Base-by-base conservation (phyloP, 192 early-diverging fungal species). In the Coemansia sp. region DNA sequence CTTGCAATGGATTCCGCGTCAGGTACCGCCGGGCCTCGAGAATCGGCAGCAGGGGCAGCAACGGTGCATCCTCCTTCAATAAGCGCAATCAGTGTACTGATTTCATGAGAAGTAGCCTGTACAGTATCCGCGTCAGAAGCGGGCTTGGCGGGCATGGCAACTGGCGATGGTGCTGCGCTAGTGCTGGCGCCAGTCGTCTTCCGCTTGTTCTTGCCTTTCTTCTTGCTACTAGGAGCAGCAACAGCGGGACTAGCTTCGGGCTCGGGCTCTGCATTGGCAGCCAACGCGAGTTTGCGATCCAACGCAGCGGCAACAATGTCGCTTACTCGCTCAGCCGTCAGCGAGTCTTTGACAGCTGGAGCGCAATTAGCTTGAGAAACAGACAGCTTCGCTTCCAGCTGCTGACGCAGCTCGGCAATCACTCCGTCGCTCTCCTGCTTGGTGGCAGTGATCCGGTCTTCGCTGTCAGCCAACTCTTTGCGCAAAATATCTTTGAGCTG, bases 131-230 rank as follows among this genome's bases (percentile, higher is more conserved):
- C 40, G 6, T 37, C n/a, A 4, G 43, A 29, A 31, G 32, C 31
- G 22, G 19, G 26, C 4, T 36, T 33, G 22, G 63, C 15, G 0
- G 48, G 5, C 6, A 32, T 36, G 3, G 56, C 50, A 0, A 55
- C 58, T 10, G 62, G 69, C 29, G 69, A 65, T 7, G 57, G 33
- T 2, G 47, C 32, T 6, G 51, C 17, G 25, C 42, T 33, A 5
- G 21, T 36, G 5, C 41, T 37, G 10, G n/a, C n/a, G n/a, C n/a
- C n/a, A n/a, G n/a, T n/a, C n/a, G n/a, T n/a, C 40, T 65, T 65
- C 19, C 71, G 18, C 45, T 65, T 68, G 56, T 63, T 68, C 39
- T 75, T 75, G 32, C 48, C 50, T 29, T 54, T 58, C 40, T 64
- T 66, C 60, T 64, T 68, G 34, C 46, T 35, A 8, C 33, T 49